Conservation (phyloP, 208 protist genomes). For the Blechomonas ayalai region DNA sequence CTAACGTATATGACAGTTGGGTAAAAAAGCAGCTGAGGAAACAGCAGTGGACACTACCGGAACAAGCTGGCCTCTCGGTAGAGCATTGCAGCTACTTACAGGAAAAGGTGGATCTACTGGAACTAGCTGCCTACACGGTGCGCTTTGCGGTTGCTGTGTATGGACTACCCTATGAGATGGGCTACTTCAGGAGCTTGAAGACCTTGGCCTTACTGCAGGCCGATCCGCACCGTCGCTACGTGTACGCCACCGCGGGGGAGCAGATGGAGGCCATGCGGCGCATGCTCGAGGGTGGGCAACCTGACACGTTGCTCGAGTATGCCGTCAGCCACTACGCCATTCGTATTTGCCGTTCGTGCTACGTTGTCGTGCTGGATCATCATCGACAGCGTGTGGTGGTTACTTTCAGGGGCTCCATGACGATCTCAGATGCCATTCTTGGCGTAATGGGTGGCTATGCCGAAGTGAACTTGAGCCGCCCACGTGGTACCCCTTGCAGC, state of each 20-base stretch:
- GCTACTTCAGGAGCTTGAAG: slow-evolving; percentile 49
- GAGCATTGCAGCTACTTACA: slow-evolving; percentile 1
- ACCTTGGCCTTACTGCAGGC: slow-evolving; percentile 36
- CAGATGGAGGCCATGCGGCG: slow-evolving; percentile 67
- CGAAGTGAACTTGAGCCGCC: slow-evolving; percentile 23
- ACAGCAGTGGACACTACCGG: not conserved
- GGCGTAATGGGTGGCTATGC: slow-evolving; percentile 53
- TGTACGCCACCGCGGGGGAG: slow-evolving; percentile 48
- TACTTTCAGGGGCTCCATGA: slow-evolving; percentile 62
- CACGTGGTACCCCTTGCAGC: not conserved
- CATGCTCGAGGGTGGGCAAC: slow-evolving; percentile 49
- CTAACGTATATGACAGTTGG: not conserved
- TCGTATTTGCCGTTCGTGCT: slow-evolving; percentile 36
- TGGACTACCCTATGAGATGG: slow-evolving; percentile 71
- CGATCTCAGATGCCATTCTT: slow-evolving; percentile 43
- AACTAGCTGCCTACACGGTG: slow-evolving; percentile 32
- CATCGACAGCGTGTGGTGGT: slow-evolving; percentile 42
- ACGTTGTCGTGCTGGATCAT: slow-evolving; percentile 62
- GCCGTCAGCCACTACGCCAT: slow-evolving; percentile 47
- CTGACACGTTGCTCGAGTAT: slow-evolving; percentile 43
- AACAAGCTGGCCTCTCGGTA: not conserved
- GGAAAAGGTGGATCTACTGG: slow-evolving; percentile 15
- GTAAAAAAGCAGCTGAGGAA: not conserved
- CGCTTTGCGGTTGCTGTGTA: slow-evolving; percentile 69
- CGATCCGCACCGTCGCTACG: slow-evolving; percentile 58